Percentiles rank a stretch among this genome's conserved stretches.
Conservation (phyloP, 2,329 filamentous ascomycete genomes). For the Aspergillus tubingensis region DNA sequence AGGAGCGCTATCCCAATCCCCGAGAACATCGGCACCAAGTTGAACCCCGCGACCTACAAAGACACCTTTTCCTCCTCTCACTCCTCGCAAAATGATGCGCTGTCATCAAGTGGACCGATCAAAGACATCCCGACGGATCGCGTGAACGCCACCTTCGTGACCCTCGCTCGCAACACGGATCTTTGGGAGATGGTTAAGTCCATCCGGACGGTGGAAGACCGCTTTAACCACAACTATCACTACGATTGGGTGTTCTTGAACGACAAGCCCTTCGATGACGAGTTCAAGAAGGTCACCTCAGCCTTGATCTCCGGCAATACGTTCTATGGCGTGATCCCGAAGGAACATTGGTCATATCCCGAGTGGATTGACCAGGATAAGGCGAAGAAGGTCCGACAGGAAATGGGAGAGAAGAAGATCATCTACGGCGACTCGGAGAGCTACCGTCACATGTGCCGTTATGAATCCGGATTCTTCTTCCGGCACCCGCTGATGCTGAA, state of each 20-base stretch:
- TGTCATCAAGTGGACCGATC: slow-evolving; percentile 13
- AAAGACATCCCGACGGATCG: slow-evolving; percentile 60
- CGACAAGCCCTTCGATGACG: slow-evolving; percentile 88
- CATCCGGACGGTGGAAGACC: slow-evolving; percentile 94
- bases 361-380: slow-evolving; percentile 94
- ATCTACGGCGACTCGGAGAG: slow-evolving; percentile 97
- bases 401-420: slow-evolving; percentile 92
- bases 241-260: slow-evolving; percentile 99
- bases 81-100: slow-evolving; percentile 29
- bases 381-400: slow-evolving; percentile 84
- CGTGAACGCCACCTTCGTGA: slow-evolving; percentile 97
- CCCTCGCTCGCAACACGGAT: slow-evolving; percentile 87
- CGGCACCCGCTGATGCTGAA: slow-evolving; percentile 89
- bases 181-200: slow-evolving; percentile 96
- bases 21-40: slow-evolving; percentile 26
- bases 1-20: slow-evolving; percentile 54
- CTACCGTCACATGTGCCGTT: slow-evolving; percentile 99
- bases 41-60: slow-evolving; percentile 26
- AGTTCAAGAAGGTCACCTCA: slow-evolving; percentile 88
- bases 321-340: slow-evolving; percentile 83
- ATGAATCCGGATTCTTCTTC: slow-evolving; percentile 99
- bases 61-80: slow-evolving; percentile 16
- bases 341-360: slow-evolving; percentile 97
- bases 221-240: slow-evolving; percentile 94
- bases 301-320: slow-evolving; percentile 91